phyloP scores from a whole-genome alignment of 2,329 filamentous ascomycete species.

The Fusarium dimerum region DNA sequence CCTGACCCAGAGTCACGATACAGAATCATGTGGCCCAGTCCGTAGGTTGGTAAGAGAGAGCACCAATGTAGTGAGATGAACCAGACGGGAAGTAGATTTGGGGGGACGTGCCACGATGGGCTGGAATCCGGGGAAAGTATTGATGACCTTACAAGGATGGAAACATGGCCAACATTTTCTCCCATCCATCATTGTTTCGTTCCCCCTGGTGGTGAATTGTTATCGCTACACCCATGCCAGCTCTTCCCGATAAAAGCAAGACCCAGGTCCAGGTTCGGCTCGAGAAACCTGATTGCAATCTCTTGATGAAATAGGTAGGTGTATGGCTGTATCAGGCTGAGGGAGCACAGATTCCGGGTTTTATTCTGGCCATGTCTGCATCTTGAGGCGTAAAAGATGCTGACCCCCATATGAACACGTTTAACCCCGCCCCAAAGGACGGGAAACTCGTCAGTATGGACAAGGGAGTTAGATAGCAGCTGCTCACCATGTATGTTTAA shows the following conservation, averaged over 20 bases:
- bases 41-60: conserved; percentile 4
- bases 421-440: not conserved
- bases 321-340: not conserved
- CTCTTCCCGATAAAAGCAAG: no score
- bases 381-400: not conserved
- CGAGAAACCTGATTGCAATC: not conserved
- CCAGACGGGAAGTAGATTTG: not conserved
- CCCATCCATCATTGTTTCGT: no score
- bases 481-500: not conserved
- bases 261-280: not conserved
- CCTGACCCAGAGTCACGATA: conserved; percentile 31
- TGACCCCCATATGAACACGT: no score
- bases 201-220: no score
- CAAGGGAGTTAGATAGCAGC: not conserved
- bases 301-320: not conserved
- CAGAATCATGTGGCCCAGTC: conserved; percentile 30
- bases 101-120: conserved; percentile 13
- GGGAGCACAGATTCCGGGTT: not conserved
- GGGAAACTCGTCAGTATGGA: not conserved
- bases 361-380: not conserved
- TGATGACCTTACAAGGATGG: conserved; percentile 5
- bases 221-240: no score
- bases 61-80: not conserved
- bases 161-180: not conserved
- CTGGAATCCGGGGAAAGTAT: conserved; percentile 5